phyloP scores from a whole-genome alignment of 202 grass and related monocot species.

The Saccharum hybrid region DNA sequence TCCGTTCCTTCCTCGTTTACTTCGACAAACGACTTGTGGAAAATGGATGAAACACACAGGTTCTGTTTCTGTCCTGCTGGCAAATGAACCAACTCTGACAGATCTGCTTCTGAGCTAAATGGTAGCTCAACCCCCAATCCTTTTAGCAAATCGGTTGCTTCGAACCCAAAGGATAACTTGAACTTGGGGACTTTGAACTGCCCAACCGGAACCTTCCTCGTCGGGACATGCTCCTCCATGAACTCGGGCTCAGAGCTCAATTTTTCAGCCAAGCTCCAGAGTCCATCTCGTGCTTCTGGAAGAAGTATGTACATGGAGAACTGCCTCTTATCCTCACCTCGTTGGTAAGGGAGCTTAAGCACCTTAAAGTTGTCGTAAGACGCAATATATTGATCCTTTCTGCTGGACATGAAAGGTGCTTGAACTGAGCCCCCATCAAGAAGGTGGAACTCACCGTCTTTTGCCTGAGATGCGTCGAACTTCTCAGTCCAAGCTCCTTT shows the following conservation, averaged over 20 bases:
- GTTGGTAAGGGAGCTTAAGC: conserved; percentile 74
- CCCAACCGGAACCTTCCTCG: conserved; percentile 48
- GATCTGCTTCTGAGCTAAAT: neutral
- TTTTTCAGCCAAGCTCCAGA: conserved; percentile 53
- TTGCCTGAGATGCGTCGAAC: neutral
- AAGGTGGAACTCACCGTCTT: neutral
- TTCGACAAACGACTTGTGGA: neutral
- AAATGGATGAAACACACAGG: neutral
- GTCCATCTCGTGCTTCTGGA: conserved; percentile 49
- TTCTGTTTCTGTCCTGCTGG: neutral
- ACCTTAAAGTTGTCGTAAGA: conserved; percentile 57
- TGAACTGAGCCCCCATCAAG: neutral
- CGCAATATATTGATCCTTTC: conserved; percentile 44
- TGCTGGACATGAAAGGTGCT: neutral
- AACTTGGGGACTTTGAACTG: conserved; percentile 74
- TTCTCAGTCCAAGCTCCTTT: neutral
- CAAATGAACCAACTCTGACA: neutral
- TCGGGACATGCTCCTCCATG: conserved; percentile 54
- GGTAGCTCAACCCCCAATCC: neutral
- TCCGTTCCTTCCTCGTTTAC: neutral
- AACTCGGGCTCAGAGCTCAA: conserved; percentile 57
- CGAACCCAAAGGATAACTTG: conserved; percentile 77
- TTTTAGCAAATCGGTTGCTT: conserved; percentile 60
- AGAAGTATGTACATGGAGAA: conserved; percentile 46
- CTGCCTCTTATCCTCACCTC: conserved; percentile 60